Base-by-base conservation (phyloP, 2,329 filamentous ascomycete species). In the Macroventuria anomochaeta region DNA sequence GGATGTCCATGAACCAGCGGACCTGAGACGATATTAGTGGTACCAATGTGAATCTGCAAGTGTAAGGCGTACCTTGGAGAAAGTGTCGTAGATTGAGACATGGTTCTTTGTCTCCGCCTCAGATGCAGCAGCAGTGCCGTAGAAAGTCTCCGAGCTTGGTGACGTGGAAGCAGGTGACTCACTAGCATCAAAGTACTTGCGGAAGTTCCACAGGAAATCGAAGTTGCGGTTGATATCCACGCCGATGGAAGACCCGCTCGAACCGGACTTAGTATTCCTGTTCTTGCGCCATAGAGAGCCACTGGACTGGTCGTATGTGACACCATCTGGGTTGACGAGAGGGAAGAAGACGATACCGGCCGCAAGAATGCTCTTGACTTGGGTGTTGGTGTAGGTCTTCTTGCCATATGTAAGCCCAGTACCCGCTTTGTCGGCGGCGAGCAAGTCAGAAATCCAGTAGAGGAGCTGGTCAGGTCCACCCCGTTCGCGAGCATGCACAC, bases 1-100 rank as follows among this genome's bases (percentile, higher is more conserved):
- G 84, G 37, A 86, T 75, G 58, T 86, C 84, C 54, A 85, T 71
- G 66, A 83, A 84, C 82, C 83, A 86, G 23, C 79, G 75, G 38
- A 86, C 70, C 37, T 54, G 21, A 4, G 7, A 2, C 2, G 5
- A 11, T 1, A 17, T 54, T 5, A 54, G 39, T 11, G 7, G 3
- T 2, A 3, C 3, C 7, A 21, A 3, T 10, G 7, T 5, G 17
- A 25, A 6, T 13, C 10, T 13, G 17, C 1, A 5, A 3, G 3
- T 2, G 6, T 11, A 5, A 8, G 7, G 17, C 17, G 41, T 23
- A 54, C 51, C 39, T 78, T 77, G 40, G 74, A 68, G 68, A 80
- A 81, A 23, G 76, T 74, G 59, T 81, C 77, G 64, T 85, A 73
- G 7, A 83, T 68, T 72, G 80, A 84, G 53, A 79, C 80, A 52